phyloP scores from a whole-genome alignment of 768 basidiomycete genomes.

The Rubroboletus satanas region DNA sequence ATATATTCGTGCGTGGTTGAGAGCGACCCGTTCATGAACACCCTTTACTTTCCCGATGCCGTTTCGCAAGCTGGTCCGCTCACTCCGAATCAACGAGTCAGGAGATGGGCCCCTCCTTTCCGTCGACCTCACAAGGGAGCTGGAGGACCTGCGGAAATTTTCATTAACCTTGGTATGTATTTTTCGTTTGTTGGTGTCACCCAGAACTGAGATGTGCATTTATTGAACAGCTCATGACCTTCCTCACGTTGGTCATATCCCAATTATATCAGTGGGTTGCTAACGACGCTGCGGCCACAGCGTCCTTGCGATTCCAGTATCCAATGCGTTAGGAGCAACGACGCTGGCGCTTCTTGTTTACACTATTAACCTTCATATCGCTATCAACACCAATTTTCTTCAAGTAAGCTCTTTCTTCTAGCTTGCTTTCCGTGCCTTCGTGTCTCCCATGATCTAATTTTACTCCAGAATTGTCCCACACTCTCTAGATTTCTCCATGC shows the following conservation, averaged over 20 bases:
- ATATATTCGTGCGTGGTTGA: slow-evolving; percentile 8
- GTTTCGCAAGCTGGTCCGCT: not conserved
- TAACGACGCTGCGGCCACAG: slow-evolving; percentile 10
- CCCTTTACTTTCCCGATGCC: slow-evolving; percentile 8
- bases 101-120: slow-evolving; percentile 1
- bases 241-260: slow-evolving; percentile 22
- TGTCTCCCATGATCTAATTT: not conserved
- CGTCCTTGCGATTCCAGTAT: slow-evolving; percentile 22
- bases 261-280: not conserved
- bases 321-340: slow-evolving; percentile 10
- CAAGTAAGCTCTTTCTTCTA: slow-evolving; percentile 9
- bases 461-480: slow-evolving; percentile 9
- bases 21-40: not conserved
- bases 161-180: slow-evolving; percentile 19
- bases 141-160: slow-evolving; percentile 21
- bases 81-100: not conserved
- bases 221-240: slow-evolving; percentile 23
- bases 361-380: slow-evolving; percentile 28
- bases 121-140: slow-evolving; percentile 18
- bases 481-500: slow-evolving; percentile 21
- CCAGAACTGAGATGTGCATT: not conserved
- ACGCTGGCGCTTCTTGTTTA: slow-evolving; percentile 29
- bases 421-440: not conserved
- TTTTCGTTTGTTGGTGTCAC: not conserved
- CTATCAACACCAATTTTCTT: slow-evolving; percentile 14